Conservation (phyloP, 169 alveolate genomes). For the Plasmodium fragile region DNA sequence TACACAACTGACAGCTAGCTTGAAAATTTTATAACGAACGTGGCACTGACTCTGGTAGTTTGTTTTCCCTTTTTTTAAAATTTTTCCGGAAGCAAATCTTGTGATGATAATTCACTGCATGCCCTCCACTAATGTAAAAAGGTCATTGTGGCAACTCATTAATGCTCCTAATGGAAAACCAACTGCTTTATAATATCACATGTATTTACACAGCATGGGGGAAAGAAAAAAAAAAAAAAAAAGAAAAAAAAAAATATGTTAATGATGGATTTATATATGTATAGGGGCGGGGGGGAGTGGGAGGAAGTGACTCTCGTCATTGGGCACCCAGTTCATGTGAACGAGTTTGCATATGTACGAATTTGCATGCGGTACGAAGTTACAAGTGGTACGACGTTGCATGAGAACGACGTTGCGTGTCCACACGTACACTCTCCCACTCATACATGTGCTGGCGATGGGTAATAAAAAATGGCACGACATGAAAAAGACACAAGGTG, state of each 20-base stretch:
- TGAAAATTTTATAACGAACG: not conserved
- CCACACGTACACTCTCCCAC: not conserved
- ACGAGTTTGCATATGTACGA: not conserved
- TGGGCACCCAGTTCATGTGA: not conserved
- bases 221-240: slow-evolving; percentile 45
- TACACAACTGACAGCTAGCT: not conserved
- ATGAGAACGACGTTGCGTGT: not conserved
- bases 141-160: slow-evolving; percentile 51
- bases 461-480: not conserved
- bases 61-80: not conserved
- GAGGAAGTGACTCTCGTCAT: not conserved
- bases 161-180: slow-evolving; percentile 80
- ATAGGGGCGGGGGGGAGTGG: not conserved
- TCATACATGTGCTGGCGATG: not conserved
- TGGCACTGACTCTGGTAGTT: not conserved
- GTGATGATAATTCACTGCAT: not conserved
- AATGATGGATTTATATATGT: not conserved
- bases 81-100: not conserved
- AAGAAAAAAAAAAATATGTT: slow-evolving; percentile 39
- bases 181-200: slow-evolving; percentile 58
- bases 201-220: not conserved
- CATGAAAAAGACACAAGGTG: not conserved
- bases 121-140: slow-evolving; percentile 10
- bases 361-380: no score
- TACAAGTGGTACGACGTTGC: no score